Evolutionary conservation across 1,139 yeast species (phyloP), one percentile per base, ranked within the genome.

Genomic region (Saccharomyces hybrid): DNA sequence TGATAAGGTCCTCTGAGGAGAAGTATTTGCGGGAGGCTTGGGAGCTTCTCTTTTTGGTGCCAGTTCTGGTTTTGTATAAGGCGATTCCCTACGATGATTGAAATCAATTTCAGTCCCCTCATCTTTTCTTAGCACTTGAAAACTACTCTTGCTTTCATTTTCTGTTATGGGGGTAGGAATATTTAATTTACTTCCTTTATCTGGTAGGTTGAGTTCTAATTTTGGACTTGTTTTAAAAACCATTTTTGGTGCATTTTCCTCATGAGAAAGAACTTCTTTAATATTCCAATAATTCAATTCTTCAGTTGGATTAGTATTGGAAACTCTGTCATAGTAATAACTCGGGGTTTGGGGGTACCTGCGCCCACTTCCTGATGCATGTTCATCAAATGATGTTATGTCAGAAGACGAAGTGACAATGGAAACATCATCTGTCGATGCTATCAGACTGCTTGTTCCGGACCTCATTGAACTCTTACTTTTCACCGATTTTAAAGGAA

Each of bases 61-160:
- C 26, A 86, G 67, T 44, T 65, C 70, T 5, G 73, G 59, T 62
- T 62, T 66, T 0, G 62, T 83, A 62, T 80, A 85, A 0, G 96
- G 95, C 0, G 95, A 84, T 51, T 83, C 82, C 48, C 96, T 73
- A 54, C 91, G 75, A 63, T 88, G 84, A 64, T 88, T 95, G 66
- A 88, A 88, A 70, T 89, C 90, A 55, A 88, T 87, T 64, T 86
- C 95, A 29, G 80, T 73, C 14, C 79, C 75, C 28, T 72, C 78
- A 47, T 79, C 82, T n/a, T 83, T 81, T 41, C 91, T 71, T 13
- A 88, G 76, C 0, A 88, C 85, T 57, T 85, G 77, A 65, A 88
- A 88, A 11, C 67, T 64, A 16, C 58, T 52, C 5, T 55, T 50
- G 5, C 53, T 53, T 9, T 55, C 48, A 16, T 51, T 57, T n/a